Evolutionary conservation across 345 rosid genomes (phyloP).

Genomic region (Sisymbrium irio): DNA sequence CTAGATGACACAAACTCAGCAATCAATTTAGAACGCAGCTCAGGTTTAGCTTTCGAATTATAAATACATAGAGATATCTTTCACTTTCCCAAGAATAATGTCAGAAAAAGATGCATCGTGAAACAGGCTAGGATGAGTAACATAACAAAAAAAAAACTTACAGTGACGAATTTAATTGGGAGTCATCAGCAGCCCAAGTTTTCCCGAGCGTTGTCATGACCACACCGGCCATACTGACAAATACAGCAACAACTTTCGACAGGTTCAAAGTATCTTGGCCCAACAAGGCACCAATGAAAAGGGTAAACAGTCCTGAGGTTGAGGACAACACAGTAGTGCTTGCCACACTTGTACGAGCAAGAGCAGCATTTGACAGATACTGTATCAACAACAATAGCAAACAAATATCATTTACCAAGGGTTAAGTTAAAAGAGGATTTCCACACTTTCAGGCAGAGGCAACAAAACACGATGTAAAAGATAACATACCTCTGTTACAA

Average conservation of each 20-base stretch:
- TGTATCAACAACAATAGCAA: constrained; percentile 35
- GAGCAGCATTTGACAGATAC: constrained; percentile 99
- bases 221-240: constrained; percentile 95
- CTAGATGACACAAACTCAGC: neutral
- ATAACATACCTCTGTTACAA: constrained; percentile 81
- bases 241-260: constrained; percentile 83
- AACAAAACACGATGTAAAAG: neutral
- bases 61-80: neutral
- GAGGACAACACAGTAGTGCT: constrained; percentile 98
- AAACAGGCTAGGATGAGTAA: neutral
- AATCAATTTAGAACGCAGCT: neutral
- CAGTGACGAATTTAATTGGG: constrained; percentile 56
- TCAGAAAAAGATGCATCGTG: neutral
- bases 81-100: constrained; percentile 1
- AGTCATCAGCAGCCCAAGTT: constrained; percentile 94
- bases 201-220: constrained; percentile 95
- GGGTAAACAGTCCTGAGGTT: constrained; percentile 97
- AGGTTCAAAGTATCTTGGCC: constrained; percentile 88
- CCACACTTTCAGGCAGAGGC: too few species aligned
- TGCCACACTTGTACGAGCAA: constrained; percentile 95
- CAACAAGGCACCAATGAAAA: constrained; percentile 81
- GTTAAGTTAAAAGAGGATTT: neutral
- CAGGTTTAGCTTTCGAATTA: neutral
- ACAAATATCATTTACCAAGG: neutral
- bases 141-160: constrained; percentile 35